Evolutionary conservation across 345 rosid genomes (phyloP).

Genomic region (Citrus glauca): DNA sequence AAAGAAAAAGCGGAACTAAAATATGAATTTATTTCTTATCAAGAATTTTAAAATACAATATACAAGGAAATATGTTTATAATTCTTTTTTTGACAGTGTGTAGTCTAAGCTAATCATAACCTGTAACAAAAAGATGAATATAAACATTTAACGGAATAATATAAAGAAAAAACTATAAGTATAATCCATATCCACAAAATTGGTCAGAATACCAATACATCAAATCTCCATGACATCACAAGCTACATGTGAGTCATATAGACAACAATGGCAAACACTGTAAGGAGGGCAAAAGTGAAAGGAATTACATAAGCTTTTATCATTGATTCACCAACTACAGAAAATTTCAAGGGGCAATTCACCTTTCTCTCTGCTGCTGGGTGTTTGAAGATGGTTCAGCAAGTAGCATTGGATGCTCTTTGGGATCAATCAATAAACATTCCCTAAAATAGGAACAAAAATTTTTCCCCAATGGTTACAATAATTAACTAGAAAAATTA

Average conservation of each 20-base stretch:
- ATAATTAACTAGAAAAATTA: not conserved
- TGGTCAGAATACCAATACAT: not conserved
- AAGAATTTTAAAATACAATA: not conserved
- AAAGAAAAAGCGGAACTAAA: not conserved
- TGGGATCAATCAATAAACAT: conserved; percentile 80
- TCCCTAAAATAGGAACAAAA: conserved; percentile 39
- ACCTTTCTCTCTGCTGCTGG: conserved; percentile 97
- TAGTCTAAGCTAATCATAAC: not conserved
- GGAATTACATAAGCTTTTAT: not conserved
- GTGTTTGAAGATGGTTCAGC: conserved; percentile 90
- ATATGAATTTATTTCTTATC: not conserved
- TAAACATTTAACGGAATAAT: not conserved
- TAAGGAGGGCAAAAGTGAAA: not conserved
- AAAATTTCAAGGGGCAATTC: conserved; percentile 7
- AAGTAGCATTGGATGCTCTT: conserved; percentile 93
- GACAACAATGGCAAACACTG: not conserved
- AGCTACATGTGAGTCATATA: not conserved
- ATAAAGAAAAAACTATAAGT: not conserved
- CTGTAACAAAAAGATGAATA: not conserved
- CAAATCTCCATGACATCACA: not conserved
- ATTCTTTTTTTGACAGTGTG: not conserved
- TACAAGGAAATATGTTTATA: not conserved
- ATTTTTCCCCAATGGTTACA: not conserved
- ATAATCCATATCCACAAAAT: not conserved
- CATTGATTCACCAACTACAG: not conserved